Conservation (phyloP, 768 basidiomycete species). For the Russula dissimulans region DNA sequence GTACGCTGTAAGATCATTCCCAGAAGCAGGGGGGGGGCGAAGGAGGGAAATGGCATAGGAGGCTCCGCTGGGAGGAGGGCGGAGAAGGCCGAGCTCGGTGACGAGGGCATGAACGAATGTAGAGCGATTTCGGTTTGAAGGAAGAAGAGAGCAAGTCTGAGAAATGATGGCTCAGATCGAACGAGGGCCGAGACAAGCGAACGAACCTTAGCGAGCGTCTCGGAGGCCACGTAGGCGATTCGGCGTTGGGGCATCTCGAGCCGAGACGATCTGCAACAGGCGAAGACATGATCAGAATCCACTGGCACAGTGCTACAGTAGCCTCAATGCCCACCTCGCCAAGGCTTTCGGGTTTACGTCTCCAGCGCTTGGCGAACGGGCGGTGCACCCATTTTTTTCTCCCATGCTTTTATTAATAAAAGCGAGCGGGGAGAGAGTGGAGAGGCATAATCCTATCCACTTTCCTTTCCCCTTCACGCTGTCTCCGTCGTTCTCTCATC, state of each 20-base stretch:
- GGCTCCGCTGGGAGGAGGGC: not conserved
- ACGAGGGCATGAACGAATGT: conserved; percentile 24
- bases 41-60: conserved; percentile 1
- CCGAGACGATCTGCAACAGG: too few species aligned
- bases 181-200: not conserved
- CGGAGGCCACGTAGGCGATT: conserved; percentile 47
- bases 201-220: conserved; percentile 45
- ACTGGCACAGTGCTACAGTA: too few species aligned
- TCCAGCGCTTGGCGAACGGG: too few species aligned
- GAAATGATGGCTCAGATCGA: not conserved
- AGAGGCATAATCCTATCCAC: too few species aligned
- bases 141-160: conserved; percentile 25
- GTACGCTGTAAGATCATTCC: conserved; percentile 8
- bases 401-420: too few species aligned
- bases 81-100: conserved; percentile 18
- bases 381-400: too few species aligned
- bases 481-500: too few species aligned
- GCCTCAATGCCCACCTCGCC: too few species aligned
- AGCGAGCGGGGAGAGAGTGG: too few species aligned
- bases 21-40: conserved; percentile 5
- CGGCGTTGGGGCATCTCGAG: not conserved
- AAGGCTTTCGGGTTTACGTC: too few species aligned
- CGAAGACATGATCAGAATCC: too few species aligned
- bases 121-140: conserved; percentile 25
- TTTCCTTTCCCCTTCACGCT: too few species aligned